Percentiles rank a stretch among this genome's conserved stretches.
Evolutionary conservation across 2,329 filamentous ascomycete genomes (phyloP).

Genomic region (Aspergillus ustus): DNA sequence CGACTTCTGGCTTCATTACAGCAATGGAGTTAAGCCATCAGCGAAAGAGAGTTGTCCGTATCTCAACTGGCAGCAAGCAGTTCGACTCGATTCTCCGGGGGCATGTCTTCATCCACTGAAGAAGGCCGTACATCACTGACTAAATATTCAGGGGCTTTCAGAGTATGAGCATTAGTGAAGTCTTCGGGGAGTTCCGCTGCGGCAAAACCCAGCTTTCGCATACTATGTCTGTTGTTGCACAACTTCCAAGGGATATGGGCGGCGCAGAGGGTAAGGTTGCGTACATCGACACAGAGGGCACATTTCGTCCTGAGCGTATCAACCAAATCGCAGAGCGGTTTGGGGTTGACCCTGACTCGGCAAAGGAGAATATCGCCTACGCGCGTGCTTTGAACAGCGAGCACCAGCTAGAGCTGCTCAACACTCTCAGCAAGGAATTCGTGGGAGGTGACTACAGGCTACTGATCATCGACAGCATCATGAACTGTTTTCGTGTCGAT

Average conservation of each 20-base stretch:
- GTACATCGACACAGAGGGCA: constrained; percentile 70
- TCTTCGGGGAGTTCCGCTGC: constrained; percentile 55
- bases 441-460: constrained; percentile 67
- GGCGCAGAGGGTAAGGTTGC: constrained; percentile 72
- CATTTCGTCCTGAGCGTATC: constrained; percentile 70
- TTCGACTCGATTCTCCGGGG: constrained; percentile 68
- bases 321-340: constrained; percentile 70
- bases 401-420: constrained; percentile 67
- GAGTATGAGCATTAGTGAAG: constrained; percentile 69
- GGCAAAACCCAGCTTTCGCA: constrained; percentile 73
- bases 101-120: constrained; percentile 38
- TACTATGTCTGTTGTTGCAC: constrained; percentile 69
- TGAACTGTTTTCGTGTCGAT: constrained; percentile 71
- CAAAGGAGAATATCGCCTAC: constrained; percentile 70
- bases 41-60: constrained; percentile 66
- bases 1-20: constrained; percentile 66
- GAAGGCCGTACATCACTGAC: background rate
- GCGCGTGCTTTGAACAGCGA: constrained; percentile 69
- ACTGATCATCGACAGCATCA: constrained; percentile 71
- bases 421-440: constrained; percentile 65
- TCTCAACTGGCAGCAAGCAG: constrained; percentile 72
- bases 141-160: constrained; percentile 62
- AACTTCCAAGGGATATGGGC: constrained; percentile 61
- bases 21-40: constrained; percentile 67
- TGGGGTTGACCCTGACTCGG: constrained; percentile 61